Conservation (phyloP, 345 rosid genomes). For the Clarkia xantiana region DNA sequence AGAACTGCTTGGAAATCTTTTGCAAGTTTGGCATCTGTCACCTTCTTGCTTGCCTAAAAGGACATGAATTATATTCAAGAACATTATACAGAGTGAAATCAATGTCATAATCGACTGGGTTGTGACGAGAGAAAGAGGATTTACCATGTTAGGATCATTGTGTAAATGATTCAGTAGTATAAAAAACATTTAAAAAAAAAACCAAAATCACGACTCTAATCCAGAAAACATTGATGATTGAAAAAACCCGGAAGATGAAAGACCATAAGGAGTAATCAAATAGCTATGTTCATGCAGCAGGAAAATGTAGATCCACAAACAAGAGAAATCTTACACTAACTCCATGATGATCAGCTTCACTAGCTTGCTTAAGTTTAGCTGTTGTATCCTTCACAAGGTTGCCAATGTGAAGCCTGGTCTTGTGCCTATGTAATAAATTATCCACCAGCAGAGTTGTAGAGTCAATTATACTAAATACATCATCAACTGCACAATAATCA, state of each 20-base stretch:
- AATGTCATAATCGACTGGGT: background rate
- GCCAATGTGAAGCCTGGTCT: conserved; percentile 72
- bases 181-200: no score
- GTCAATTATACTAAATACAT: no score
- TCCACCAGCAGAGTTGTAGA: no score
- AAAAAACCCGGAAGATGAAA: background rate
- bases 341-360: conserved; percentile 72
- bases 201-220: no score
- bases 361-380: conserved; percentile 81
- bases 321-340: conserved; percentile 31
- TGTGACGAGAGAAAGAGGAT: background rate
- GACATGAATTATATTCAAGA: background rate
- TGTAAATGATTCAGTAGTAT: no score
- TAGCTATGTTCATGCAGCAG: no score
- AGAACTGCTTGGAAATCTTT: conserved; percentile 90
- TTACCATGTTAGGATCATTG: no score
- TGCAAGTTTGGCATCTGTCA: conserved; percentile 93
- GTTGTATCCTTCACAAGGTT: conserved; percentile 88
- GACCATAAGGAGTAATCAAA: no score
- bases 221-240: background rate
- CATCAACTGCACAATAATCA: no score
- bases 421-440: conserved; percentile 39
- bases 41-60: conserved; percentile 53
- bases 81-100: background rate
- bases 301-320: no score